Evolutionary conservation across 2,329 filamentous ascomycete genomes (phyloP).

Genomic region (Calonectria montana): DNA sequence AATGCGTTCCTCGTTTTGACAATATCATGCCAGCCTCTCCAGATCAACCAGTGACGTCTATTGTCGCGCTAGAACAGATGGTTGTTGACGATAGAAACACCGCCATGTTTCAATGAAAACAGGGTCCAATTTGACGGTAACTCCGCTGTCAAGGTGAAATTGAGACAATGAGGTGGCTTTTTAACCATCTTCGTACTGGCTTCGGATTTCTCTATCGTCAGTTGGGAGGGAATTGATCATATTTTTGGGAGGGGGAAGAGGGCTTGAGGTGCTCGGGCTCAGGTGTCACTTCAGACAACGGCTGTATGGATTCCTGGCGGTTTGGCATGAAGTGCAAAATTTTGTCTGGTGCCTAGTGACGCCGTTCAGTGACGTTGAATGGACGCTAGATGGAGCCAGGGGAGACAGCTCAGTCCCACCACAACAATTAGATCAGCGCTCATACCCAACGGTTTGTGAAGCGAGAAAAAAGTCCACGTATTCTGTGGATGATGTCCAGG

Average conservation of each 20-base stretch:
- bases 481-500: not conserved
- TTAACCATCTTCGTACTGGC: not conserved
- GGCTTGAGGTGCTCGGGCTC: not conserved
- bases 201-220: not conserved
- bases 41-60: not conserved
- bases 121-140: not conserved
- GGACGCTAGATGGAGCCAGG: not conserved
- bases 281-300: not conserved
- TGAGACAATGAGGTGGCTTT: not conserved
- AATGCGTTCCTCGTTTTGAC: not conserved
- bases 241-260: not conserved
- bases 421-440: not conserved
- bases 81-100: not conserved
- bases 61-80: not conserved
- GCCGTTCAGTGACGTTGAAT: not conserved
- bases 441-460: not conserved
- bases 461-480: not conserved
- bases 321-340: not conserved
- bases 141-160: not conserved
- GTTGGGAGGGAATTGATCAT: not conserved
- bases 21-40: not conserved
- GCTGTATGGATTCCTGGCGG: not conserved
- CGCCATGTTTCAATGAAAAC: conserved; percentile 4
- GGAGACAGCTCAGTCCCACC: not conserved
- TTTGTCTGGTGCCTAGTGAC: not conserved